Evolutionary conservation across 352 stramenopile genomes (phyloP).

Genomic region (Stephanocyclus meneghinianus): DNA sequence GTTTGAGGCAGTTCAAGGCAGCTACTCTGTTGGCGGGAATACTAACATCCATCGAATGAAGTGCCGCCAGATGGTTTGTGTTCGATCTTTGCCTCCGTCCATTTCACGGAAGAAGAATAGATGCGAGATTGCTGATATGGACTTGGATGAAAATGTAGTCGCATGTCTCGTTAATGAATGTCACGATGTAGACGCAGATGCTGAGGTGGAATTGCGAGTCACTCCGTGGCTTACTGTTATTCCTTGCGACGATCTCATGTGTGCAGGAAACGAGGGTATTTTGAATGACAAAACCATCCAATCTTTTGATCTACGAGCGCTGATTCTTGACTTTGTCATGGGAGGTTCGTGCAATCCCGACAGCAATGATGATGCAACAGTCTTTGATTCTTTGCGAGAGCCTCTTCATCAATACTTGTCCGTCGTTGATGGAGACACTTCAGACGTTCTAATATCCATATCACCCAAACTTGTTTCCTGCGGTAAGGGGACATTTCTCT

Average conservation of each 20-base stretch:
- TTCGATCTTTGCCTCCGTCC: constrained; percentile 49
- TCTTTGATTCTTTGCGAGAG: constrained; percentile 45
- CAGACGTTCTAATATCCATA: constrained; percentile 50
- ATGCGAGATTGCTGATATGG: constrained; percentile 51
- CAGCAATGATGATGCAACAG: neutral
- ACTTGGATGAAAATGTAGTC: constrained; percentile 64
- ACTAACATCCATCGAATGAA: constrained; percentile 23
- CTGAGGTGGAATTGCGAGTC: neutral
- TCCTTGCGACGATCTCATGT: constrained; percentile 62
- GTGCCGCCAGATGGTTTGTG: constrained; percentile 63
- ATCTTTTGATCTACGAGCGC: constrained; percentile 23
- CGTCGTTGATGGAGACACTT: constrained; percentile 46
- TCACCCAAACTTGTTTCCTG: constrained; percentile 55
- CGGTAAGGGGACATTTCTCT: constrained; percentile 64
- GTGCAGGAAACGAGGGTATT: constrained; percentile 46
- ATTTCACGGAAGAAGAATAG: constrained; percentile 54
- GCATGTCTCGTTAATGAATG: constrained; percentile 51
- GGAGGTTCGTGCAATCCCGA: neutral
- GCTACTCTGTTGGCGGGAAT: constrained; percentile 5
- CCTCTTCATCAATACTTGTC: constrained; percentile 64
- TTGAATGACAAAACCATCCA: constrained; percentile 31
- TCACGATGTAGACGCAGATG: constrained; percentile 15
- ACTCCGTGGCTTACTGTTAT: constrained; percentile 48
- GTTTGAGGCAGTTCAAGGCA: constrained; percentile 54
- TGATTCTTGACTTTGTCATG: constrained; percentile 34